These are phyloP conservation scores for Diplodia seriata DNA, from an alignment of 2,329 filamentous ascomycete species.

Conservation along the genomic window DNA sequence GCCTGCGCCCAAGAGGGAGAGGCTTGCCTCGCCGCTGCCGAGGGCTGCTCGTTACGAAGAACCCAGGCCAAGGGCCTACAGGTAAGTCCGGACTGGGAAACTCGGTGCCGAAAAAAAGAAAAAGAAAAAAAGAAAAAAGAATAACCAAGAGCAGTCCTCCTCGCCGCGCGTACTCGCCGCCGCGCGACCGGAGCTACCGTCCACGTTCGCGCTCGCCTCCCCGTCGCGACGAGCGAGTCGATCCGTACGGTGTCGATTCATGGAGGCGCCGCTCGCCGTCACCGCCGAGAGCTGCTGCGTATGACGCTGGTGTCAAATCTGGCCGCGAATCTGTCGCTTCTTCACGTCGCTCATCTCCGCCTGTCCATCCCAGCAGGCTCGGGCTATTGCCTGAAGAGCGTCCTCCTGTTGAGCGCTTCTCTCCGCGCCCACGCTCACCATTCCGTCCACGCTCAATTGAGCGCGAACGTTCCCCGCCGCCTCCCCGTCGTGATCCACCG, in stretches of 20 bases:
- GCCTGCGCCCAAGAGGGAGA: constrained; percentile 48
- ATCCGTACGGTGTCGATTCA: constrained; percentile 56
- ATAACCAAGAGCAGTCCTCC: constrained; percentile 38
- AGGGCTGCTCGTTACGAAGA: constrained; percentile 53
- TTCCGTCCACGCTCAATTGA: constrained; percentile 40
- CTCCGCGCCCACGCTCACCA: constrained; percentile 41
- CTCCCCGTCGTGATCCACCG: constrained; percentile 21
- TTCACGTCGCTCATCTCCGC: constrained; percentile 68
- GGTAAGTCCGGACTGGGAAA: constrained; percentile 37
- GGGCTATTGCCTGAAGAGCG: constrained; percentile 46
- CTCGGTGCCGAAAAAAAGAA: background rate
- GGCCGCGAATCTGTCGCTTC: constrained; percentile 62
- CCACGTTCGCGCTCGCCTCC: constrained; percentile 62
- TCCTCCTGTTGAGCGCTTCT: constrained; percentile 42
- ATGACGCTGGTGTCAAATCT: constrained; percentile 57
- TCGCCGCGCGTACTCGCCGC: constrained; percentile 52
- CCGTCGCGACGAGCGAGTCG: constrained; percentile 58
- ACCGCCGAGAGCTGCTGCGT: constrained; percentile 44
- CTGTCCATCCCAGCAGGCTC: constrained; percentile 61
- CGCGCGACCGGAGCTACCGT: constrained; percentile 52
- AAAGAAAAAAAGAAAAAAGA: background rate
- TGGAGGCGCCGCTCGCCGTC: constrained; percentile 64
- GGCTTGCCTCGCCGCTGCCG: constrained; percentile 48
- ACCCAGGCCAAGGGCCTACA: constrained; percentile 49
- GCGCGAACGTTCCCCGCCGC: constrained; percentile 33